These are phyloP conservation scores for Olyra latifolia DNA, from an alignment of 176 grass and related monocot genomes.

Conservation along the genomic window DNA sequence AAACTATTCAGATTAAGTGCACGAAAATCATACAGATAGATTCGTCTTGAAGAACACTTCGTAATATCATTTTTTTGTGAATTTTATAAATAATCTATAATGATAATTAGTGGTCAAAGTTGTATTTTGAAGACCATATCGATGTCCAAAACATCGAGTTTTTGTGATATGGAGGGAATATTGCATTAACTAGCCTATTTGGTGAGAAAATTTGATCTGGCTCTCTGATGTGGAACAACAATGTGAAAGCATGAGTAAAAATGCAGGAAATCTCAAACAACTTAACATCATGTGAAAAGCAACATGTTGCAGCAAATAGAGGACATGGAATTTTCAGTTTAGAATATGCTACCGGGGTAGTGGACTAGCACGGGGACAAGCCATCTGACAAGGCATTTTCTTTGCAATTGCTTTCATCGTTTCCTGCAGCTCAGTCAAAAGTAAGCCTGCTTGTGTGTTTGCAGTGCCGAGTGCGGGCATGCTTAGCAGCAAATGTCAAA, in stretches of 20 bases:
- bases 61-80: too few relatives aligned
- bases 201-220: not conserved
- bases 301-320: conserved; percentile 15
- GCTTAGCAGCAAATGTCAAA: conserved; percentile 34
- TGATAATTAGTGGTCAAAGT: too few relatives aligned
- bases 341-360: not conserved
- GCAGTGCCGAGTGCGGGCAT: not conserved
- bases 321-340: not conserved
- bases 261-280: not conserved
- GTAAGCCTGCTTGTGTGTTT: conserved; percentile 3
- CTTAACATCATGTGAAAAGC: not conserved
- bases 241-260: conserved; percentile 13
- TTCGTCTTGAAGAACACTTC: too few relatives aligned
- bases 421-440: conserved; percentile 24
- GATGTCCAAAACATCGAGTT: too few relatives aligned
- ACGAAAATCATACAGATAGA: too few relatives aligned
- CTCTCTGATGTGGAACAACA: not conserved
- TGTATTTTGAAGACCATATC: too few relatives aligned
- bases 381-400: conserved; percentile 22
- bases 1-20: too few relatives aligned
- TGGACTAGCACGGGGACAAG: not conserved
- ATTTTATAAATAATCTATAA: too few relatives aligned
- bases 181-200: not conserved
- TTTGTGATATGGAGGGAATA: too few relatives aligned
- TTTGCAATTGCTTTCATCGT: conserved; percentile 30